A percentile compares a stretch with the other conserved stretches of the same genome.
Conservation (phyloP, 2,329 filamentous ascomycete genomes). For the Exophiala sp. region DNA sequence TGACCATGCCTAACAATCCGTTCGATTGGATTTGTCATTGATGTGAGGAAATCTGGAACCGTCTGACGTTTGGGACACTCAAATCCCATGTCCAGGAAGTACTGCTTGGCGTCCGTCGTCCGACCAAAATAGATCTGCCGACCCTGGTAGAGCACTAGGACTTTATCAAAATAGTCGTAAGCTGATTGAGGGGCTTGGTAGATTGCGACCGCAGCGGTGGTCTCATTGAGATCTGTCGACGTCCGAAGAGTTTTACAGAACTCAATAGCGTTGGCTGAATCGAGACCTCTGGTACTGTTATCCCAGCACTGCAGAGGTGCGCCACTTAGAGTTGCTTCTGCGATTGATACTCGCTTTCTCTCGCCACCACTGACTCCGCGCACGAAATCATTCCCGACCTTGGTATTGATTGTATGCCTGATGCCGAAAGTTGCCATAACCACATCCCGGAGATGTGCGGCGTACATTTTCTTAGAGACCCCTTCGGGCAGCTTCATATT, state of each 20-base stretch:
- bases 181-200: conserved; percentile 53
- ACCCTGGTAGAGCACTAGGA: conserved; percentile 65
- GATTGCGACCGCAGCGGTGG: conserved; percentile 53
- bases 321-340: conserved; percentile 49
- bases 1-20: conserved; percentile 55
- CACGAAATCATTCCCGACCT: conserved; percentile 55
- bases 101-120: conserved; percentile 56
- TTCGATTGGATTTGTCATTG: conserved; percentile 63
- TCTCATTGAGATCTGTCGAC: conserved; percentile 48
- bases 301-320: conserved; percentile 41
- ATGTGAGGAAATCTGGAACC: conserved; percentile 66
- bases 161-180: conserved; percentile 68
- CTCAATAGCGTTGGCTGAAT: conserved; percentile 56
- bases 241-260: conserved; percentile 54
- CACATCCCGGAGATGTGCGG: conserved; percentile 41
- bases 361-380: conserved; percentile 62
- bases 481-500: conserved; percentile 34
- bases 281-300: conserved; percentile 51
- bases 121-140: conserved; percentile 73
- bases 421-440: conserved; percentile 46
- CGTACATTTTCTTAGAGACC: conserved; percentile 40
- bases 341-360: conserved; percentile 59
- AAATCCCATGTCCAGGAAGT: conserved; percentile 68
- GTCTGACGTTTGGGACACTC: conserved; percentile 64
- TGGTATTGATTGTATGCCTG: conserved; percentile 52